These are phyloP conservation scores for Zychaea mexicana DNA, from an alignment of 371 early-diverging fungal genomes.

Conservation along the genomic window DNA sequence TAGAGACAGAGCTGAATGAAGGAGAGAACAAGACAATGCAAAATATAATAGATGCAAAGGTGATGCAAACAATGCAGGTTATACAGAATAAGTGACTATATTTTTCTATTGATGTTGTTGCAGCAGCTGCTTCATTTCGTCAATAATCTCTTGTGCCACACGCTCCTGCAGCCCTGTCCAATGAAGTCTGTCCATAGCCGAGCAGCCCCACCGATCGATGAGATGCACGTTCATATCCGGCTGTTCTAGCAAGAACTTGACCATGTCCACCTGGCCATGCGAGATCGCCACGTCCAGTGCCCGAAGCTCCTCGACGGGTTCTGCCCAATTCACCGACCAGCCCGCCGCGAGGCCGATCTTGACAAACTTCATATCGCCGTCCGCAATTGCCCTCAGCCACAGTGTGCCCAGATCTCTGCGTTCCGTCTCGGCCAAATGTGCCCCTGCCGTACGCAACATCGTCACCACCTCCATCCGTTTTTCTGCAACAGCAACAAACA, in stretches of 20 bases:
- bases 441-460: slow-evolving; percentile 82
- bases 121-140: slow-evolving; percentile 12
- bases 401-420: slow-evolving; percentile 57
- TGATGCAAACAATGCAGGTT: neutral
- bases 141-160: neutral
- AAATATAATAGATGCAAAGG: neutral
- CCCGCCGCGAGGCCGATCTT: slow-evolving; percentile 40
- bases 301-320: slow-evolving; percentile 40
- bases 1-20: neutral
- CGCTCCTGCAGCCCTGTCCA: neutral
- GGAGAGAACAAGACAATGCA: neutral
- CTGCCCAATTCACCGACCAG: slow-evolving; percentile 48
- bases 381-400: slow-evolving; percentile 48
- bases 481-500: slow-evolving; percentile 79
- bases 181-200: slow-evolving; percentile 28
- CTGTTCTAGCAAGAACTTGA: slow-evolving; percentile 35
- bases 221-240: slow-evolving; percentile 18
- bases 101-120: slow-evolving; percentile 1
- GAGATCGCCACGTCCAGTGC: slow-evolving; percentile 43
- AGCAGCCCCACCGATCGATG: slow-evolving; percentile 41
- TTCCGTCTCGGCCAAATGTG: slow-evolving; percentile 87
- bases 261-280: slow-evolving; percentile 32
- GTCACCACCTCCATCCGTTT: slow-evolving; percentile 62
- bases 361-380: slow-evolving; percentile 35
- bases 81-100: neutral